Evolutionary conservation across 2,329 filamentous ascomycete genomes (phyloP), one percentile per base, ranked within the genome.

Genomic region (Beauveria varroae): DNA sequence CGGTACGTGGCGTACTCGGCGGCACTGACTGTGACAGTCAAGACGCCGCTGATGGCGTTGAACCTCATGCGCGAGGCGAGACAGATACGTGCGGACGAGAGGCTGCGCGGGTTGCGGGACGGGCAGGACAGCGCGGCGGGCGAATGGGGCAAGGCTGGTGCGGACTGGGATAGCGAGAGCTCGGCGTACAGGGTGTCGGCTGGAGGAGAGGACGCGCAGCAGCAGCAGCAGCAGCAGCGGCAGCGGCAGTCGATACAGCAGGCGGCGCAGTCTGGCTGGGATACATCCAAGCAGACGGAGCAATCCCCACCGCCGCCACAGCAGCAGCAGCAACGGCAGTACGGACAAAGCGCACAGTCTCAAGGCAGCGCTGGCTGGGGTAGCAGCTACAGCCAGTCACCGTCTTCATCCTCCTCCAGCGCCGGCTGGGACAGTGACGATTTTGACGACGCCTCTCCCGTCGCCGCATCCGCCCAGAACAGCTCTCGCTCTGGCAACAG

Each of bases 381-480:
- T 10, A 37, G 43, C 52, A 55, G 52, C 52, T 51, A 34, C 28
- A 16, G 30, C 16, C 30, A 43, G 28, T 57, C 57, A 53, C 20
- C 37, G 6, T 52, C 46, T 12, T 2, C 34, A 40, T 20, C 20
- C n/a, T 16, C 46, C 30, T 16, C 51, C 56, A 52, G 28, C 43
- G 16, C 50, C 63, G 64, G 60, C 61, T 73, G 71, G 72, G 67
- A 63, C 50, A 59, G 63, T 44, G 61, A 70, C 26, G 67, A 70
- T 22, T 68, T 73, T 5, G 77, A 79, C 43, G 77, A 80, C 60
- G 77, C 75, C 43, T 81, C 79, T 1, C 79, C 79, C 26, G 65
- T 78, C 12, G 70, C 78, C 8, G 50, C 71, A 18, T 67, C 74
- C 8, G 62, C 69, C 14, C 68, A 66, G 47, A 64, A 66, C 22